Percentiles rank a stretch among this genome's conserved stretches.
Evolutionary conservation across 2,329 filamentous ascomycete species (phyloP).

Genomic region (Aureobasidium sp.): DNA sequence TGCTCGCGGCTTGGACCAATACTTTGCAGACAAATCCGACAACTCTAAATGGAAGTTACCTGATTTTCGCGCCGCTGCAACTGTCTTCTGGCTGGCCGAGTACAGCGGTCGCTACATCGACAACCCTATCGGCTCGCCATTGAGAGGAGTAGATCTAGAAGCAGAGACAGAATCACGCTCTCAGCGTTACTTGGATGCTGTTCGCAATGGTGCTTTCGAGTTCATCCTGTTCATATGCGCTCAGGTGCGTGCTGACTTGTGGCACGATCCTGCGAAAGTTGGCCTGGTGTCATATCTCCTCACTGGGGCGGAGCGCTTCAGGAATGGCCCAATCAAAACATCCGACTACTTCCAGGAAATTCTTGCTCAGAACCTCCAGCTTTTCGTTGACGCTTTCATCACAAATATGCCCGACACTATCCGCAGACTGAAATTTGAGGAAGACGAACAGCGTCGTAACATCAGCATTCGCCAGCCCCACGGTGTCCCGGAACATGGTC

Average conservation of each 20-base stretch:
- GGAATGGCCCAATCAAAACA: constrained; percentile 54
- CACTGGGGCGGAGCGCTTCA: constrained; percentile 63
- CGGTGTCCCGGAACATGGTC: constrained; percentile 19
- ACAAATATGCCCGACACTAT: constrained; percentile 91
- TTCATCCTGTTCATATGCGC: constrained; percentile 80
- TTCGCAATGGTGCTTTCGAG: constrained; percentile 78
- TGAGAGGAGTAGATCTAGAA: constrained; percentile 54
- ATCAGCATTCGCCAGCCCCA: constrained; percentile 35
- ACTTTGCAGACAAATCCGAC: constrained; percentile 59
- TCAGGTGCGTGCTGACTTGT: constrained; percentile 70
- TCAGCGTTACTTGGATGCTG: constrained; percentile 55
- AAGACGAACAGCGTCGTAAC: constrained; percentile 69
- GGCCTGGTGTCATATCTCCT: constrained; percentile 77
- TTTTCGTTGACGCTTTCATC: constrained; percentile 86
- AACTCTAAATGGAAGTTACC: constrained; percentile 63
- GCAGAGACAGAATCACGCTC: constrained; percentile 61
- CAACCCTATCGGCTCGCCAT: constrained; percentile 51
- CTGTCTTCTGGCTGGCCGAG: constrained; percentile 83
- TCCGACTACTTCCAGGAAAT: constrained; percentile 63
- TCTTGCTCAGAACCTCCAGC: constrained; percentile 74
- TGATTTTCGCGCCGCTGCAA: constrained; percentile 69
- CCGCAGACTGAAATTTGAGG: constrained; percentile 73
- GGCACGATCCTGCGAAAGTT: constrained; percentile 78
- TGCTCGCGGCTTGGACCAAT: constrained; percentile 60
- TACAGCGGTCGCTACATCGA: constrained; percentile 88